Percentiles rank a stretch among this genome's conserved stretches.
These are phyloP conservation scores for Evernia prunastri DNA, from an alignment of 495 filamentous ascomycete species.

Conservation along the genomic window DNA sequence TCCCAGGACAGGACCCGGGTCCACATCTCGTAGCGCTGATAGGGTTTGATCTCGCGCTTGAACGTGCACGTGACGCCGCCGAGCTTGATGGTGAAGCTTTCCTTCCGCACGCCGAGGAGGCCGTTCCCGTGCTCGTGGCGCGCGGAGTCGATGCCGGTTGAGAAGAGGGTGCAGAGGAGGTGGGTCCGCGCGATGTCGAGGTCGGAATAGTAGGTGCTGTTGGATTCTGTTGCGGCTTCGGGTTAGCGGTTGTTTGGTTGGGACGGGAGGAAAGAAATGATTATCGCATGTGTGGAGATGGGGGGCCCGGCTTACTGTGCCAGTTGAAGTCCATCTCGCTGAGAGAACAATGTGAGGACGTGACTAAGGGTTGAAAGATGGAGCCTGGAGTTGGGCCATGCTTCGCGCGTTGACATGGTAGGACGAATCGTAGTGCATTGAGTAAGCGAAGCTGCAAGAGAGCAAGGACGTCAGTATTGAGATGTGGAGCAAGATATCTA, in stretches of 20 bases:
- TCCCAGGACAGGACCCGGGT: constrained; percentile 66
- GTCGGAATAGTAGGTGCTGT: constrained; percentile 77
- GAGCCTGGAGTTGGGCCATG: neutral
- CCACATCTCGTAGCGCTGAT: constrained; percentile 67
- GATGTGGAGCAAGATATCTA: neutral
- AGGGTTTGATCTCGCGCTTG: constrained; percentile 61
- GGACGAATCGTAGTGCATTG: neutral
- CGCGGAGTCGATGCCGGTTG: constrained; percentile 39
- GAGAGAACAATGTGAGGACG: constrained; percentile 33
- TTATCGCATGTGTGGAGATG: neutral
- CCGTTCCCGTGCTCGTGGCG: constrained; percentile 24
- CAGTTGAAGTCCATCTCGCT: constrained; percentile 76
- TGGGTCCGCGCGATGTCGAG: constrained; percentile 67
- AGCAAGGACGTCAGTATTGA: neutral
- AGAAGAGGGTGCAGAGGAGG: constrained; percentile 49
- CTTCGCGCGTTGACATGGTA: neutral
- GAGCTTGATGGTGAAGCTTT: constrained; percentile 53
- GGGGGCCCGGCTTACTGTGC: constrained; percentile 42
- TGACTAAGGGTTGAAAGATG: constrained; percentile 53
- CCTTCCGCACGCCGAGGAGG: neutral
- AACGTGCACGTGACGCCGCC: constrained; percentile 64
- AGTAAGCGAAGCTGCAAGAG: neutral
- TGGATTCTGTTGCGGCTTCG: constrained; percentile 48
- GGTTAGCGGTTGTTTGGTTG: neutral
- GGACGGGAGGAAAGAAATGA: neutral